phyloP scores from a whole-genome alignment of 768 basidiomycete genomes.

The Glaciozyma martinii region DNA sequence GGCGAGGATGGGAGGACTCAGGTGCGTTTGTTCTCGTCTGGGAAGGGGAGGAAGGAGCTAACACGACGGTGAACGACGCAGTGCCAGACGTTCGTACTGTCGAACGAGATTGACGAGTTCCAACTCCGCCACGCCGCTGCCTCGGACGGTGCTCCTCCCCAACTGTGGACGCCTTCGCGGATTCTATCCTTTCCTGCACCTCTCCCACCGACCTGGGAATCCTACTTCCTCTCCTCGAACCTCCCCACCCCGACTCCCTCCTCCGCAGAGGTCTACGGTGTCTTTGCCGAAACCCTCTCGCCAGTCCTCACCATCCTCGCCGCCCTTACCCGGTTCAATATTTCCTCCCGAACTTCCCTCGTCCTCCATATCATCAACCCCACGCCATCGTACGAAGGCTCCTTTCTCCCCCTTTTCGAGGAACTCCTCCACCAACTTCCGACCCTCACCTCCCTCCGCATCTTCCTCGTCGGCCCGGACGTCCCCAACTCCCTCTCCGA shows the following conservation, averaged over 20 bases:
- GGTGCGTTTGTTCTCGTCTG: neutral
- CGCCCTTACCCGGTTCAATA: neutral
- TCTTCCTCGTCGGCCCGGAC: neutral
- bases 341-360: neutral
- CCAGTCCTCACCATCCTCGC: slow-evolving; percentile 17
- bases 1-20: slow-evolving; percentile 9
- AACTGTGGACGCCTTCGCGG: slow-evolving; percentile 12
- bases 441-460: slow-evolving; percentile 2
- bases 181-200: slow-evolving; percentile 1
- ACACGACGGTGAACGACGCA: neutral
- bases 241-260: slow-evolving; percentile 1
- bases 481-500: neutral
- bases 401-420: slow-evolving; percentile 4
- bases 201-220: slow-evolving; percentile 6
- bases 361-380: neutral
- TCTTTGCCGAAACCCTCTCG: slow-evolving; percentile 16
- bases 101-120: slow-evolving; percentile 19
- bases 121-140: slow-evolving; percentile 2
- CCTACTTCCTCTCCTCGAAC: slow-evolving; percentile 5
- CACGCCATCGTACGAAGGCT: neutral
- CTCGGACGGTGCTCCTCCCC: neutral
- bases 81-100: slow-evolving; percentile 16
- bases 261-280: slow-evolving; percentile 12
- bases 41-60: neutral
- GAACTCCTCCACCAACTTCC: slow-evolving; percentile 12